Base-by-base conservation (phyloP, 2,329 filamentous ascomycete species). In the Aspergillus luchuensis region DNA sequence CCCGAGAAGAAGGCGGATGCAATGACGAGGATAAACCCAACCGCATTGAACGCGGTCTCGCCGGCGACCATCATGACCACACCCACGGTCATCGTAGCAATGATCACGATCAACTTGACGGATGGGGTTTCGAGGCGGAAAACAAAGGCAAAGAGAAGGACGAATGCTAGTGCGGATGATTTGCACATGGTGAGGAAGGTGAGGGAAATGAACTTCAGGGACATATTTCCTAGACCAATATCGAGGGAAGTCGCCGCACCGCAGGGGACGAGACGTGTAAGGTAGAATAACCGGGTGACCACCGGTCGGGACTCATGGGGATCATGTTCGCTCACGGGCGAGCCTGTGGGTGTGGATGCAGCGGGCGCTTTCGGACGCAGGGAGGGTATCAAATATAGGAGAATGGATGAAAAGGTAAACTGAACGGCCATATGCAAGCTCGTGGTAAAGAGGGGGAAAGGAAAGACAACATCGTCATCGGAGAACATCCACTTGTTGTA, bases 401-500 rank as follows among this genome's bases (percentile, higher is more conserved):
- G 89, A 47, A 90, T 76, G 17, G 85, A 87, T 8, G 95, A 85
- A 45, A 98, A 86, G 15, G 83, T 78, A 77, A 98, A 98, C 74
- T 99, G 95, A 53, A 99, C 92, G 21, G 93, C 80, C 93, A 98
- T 98, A 80, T 99, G 95, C 75, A 95, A 82, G 65, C 91, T 91
- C 3, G 95, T 99, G 10, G 93, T 97, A 78, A 98, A 98, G 53
- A 99, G 85, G 41, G 95, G 95, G 71, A 95, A 98, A 55, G 91
- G 89, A 75, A 99, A 99, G 77, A 97, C 89, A 68, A 96, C 86
- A 67, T 90, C 87, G 67, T 89, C 85, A 63, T 89, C 85, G 71
- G 91, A 91, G 79, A 99, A 98, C 94, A 99, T 98, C 95, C 95
- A 98, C 81, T 97, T 98, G 84, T 99, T 99, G 83, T 98, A 99